Evolutionary conservation across 306 rosid species (phyloP).

Genomic region (Ochetophila trinervis): DNA sequence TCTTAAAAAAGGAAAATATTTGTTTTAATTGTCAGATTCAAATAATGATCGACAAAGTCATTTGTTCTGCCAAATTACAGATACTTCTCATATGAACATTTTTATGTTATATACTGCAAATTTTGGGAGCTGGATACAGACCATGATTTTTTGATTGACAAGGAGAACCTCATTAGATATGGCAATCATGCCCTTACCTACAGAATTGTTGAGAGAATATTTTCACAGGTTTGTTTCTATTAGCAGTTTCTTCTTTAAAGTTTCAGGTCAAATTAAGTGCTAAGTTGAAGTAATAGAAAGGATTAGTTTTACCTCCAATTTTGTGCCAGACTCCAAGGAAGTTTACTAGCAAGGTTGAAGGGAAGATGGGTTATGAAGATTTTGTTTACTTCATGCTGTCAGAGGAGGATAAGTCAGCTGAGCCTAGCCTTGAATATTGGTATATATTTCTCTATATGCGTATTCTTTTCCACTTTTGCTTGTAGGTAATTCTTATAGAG

Average conservation of each 20-base stretch:
- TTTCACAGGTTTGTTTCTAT: slow-evolving; percentile 75
- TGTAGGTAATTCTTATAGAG: not conserved
- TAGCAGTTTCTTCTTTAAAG: not conserved
- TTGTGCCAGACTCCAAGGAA: slow-evolving; percentile 72
- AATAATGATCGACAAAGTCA: not conserved
- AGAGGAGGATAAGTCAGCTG: slow-evolving; percentile 95
- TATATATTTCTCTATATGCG: slow-evolving; percentile 25
- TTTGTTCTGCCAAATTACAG: slow-evolving; percentile 26
- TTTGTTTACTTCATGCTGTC: slow-evolving; percentile 94
- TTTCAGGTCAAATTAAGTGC: slow-evolving; percentile 3
- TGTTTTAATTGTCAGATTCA: not conserved
- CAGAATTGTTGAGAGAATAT: slow-evolving; percentile 87
- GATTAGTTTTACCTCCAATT: slow-evolving; percentile 11
- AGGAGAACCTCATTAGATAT: slow-evolving; percentile 95
- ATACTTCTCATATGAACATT: slow-evolving; percentile 87
- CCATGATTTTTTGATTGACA: slow-evolving; percentile 95
- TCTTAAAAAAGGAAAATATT: not conserved
- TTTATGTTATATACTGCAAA: slow-evolving; percentile 97
- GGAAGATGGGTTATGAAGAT: slow-evolving; percentile 98
- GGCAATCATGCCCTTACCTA: slow-evolving; percentile 98
- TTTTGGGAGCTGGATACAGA: slow-evolving; percentile 99
- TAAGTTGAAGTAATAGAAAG: not conserved
- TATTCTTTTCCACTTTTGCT: slow-evolving; percentile 4
- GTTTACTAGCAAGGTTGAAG: slow-evolving; percentile 90
- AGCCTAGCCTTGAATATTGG: slow-evolving; percentile 97